Evolutionary conservation across 768 basidiomycete species (phyloP).

Genomic region (Kondoa malvinella): DNA sequence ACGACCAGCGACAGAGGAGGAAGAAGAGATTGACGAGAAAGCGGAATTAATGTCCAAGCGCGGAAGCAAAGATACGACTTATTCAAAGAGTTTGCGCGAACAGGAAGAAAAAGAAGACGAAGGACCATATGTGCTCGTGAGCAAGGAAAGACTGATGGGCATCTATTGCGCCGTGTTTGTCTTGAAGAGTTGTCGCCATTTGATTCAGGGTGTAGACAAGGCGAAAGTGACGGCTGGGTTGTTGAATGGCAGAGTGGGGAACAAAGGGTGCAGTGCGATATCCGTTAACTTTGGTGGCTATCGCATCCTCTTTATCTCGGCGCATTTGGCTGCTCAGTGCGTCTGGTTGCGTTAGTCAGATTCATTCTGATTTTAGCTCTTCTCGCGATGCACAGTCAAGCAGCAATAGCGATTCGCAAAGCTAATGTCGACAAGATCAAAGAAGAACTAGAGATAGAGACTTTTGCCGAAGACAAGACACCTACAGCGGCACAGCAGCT

Average conservation of each 20-base stretch:
- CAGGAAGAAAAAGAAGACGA: slow-evolving; percentile 1
- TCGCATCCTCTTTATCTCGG: slow-evolving; percentile 73
- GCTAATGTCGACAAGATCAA: slow-evolving; percentile 82
- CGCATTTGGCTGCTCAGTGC: slow-evolving; percentile 56
- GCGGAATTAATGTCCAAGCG: slow-evolving; percentile 2
- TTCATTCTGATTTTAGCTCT: slow-evolving; percentile 3
- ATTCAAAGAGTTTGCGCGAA: not conserved
- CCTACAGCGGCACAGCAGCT: not conserved
- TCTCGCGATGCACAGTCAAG: slow-evolving; percentile 53
- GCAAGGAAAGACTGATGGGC: slow-evolving; percentile 83
- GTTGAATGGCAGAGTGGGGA: slow-evolving; percentile 77
- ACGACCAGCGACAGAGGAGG: slow-evolving; percentile 8
- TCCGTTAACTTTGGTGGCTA: slow-evolving; percentile 65
- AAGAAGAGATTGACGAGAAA: not conserved
- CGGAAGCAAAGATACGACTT: not conserved
- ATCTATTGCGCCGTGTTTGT: slow-evolving; percentile 37
- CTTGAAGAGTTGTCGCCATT: slow-evolving; percentile 30
- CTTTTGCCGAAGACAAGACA: slow-evolving; percentile 41
- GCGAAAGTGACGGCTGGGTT: slow-evolving; percentile 74
- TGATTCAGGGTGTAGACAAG: slow-evolving; percentile 43
- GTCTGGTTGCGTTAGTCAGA: not conserved
- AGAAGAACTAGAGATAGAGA: slow-evolving; percentile 62
- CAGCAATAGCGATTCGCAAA: slow-evolving; percentile 55
- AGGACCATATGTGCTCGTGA: slow-evolving; percentile 66
- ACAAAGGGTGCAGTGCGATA: slow-evolving; percentile 85